Conservation (phyloP, 1,139 yeast genomes). For the Suhomyces bokatorum region DNA sequence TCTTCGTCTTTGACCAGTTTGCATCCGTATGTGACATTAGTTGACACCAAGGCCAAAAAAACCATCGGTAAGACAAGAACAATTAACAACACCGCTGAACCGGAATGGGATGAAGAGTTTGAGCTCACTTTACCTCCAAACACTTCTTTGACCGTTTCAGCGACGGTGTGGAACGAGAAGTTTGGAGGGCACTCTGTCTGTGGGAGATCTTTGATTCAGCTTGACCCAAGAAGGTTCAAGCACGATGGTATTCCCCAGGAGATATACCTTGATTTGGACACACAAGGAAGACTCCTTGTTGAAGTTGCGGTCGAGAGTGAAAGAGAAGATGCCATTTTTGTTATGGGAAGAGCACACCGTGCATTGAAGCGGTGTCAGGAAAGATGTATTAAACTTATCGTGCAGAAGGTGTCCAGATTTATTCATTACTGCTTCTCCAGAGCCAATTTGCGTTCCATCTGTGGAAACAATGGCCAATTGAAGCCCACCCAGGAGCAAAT, state of each 20-base stretch:
- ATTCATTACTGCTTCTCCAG: conserved; percentile 45
- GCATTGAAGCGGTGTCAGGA: conserved; percentile 61
- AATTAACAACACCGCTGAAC: conserved; percentile 60
- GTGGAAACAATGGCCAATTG: conserved; percentile 49
- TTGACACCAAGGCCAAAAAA: conserved; percentile 57
- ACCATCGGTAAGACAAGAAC: conserved; percentile 74
- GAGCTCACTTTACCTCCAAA: conserved; percentile 55
- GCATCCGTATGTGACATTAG: conserved; percentile 67
- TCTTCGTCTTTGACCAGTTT: conserved; percentile 43
- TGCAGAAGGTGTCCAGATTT: conserved; percentile 55
- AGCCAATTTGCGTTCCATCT: conserved; percentile 50
- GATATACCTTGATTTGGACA: conserved; percentile 59
- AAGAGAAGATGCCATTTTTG: conserved; percentile 72
- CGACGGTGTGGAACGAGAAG: conserved; percentile 75
- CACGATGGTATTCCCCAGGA: conserved; percentile 73
- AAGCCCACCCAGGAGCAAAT: conserved; percentile 54
- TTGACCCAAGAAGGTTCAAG: conserved; percentile 65
- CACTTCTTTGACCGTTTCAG: conserved; percentile 46
- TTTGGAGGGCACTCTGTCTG: conserved; percentile 62
- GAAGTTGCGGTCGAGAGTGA: conserved; percentile 79
- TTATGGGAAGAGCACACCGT: conserved; percentile 75
- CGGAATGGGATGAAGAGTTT: conserved; percentile 88
- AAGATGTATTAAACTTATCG: conserved; percentile 64
- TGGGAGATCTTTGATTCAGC: conserved; percentile 63
- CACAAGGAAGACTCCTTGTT: conserved; percentile 64